A percentile compares a stretch with the other conserved stretches of the same genome.
phyloP scores from a whole-genome alignment of 2,329 filamentous ascomycete genomes.

The Alternaria burnsii region DNA sequence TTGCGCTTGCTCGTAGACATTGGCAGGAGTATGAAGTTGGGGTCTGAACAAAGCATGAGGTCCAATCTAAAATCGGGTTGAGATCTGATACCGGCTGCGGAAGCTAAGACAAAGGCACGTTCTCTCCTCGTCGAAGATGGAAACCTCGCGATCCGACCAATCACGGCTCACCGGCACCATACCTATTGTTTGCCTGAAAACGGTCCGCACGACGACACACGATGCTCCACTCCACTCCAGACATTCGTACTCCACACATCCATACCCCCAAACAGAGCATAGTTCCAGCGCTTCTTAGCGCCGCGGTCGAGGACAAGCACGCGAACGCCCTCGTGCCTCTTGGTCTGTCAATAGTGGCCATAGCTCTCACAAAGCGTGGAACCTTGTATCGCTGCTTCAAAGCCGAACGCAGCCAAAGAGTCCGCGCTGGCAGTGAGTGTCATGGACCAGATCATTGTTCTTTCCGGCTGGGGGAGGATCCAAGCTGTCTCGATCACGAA shows the following conservation, averaged over 20 bases:
- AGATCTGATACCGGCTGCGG: constrained; percentile 11
- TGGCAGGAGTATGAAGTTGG: neutral
- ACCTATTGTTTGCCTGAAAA: constrained; percentile 19
- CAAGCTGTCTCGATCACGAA: neutral
- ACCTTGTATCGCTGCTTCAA: neutral
- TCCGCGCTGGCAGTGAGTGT: neutral
- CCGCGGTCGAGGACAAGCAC: neutral
- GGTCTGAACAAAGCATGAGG: constrained; percentile 1
- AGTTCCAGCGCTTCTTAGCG: neutral
- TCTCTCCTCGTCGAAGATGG: constrained; percentile 13
- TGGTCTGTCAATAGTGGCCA: neutral
- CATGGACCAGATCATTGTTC: neutral
- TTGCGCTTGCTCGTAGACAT: neutral
- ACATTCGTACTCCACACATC: neutral
- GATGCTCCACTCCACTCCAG: neutral
- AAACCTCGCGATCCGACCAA: constrained; percentile 13
- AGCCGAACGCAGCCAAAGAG: neutral
- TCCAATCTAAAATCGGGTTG: neutral
- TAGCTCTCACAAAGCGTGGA: neutral
- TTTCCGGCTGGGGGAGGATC: neutral
- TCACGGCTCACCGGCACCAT: constrained; percentile 11
- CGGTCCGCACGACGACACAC: constrained; percentile 19
- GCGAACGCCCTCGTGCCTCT: neutral
- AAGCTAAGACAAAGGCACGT: constrained; percentile 15
- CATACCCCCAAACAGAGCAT: neutral